Percentiles rank a stretch among this genome's conserved stretches.
Conservation (phyloP, 2,329 filamentous ascomycete genomes). For the Aspergillus fumigatus region DNA sequence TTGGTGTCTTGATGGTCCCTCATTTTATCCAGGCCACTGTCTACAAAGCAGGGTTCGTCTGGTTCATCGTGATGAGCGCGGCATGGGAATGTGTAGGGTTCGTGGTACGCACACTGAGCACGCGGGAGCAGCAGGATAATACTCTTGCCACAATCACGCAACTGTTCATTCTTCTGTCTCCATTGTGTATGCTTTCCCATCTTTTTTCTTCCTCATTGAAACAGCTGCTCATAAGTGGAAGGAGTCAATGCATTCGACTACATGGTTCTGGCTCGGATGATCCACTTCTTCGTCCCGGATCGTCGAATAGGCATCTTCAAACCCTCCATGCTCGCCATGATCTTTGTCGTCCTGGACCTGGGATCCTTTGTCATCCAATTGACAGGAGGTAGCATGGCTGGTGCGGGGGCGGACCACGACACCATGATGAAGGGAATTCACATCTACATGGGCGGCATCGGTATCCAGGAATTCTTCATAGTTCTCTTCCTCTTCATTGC, state of each 20-base stretch:
- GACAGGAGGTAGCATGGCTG: conserved; percentile 34
- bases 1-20: conserved; percentile 19
- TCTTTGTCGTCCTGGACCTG: conserved; percentile 45
- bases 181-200: conserved; percentile 3
- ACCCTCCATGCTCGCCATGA: conserved; percentile 33
- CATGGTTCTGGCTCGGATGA: conserved; percentile 38
- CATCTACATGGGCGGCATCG: conserved; percentile 54
- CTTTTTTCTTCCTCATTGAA: neutral
- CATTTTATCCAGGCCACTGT: conserved; percentile 35
- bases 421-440: conserved; percentile 39
- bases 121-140: neutral
- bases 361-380: conserved; percentile 44
- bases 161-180: conserved; percentile 8
- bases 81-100: conserved; percentile 42
- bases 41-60: conserved; percentile 37
- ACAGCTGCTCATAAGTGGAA: neutral
- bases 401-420: conserved; percentile 17
- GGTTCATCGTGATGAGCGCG: conserved; percentile 43
- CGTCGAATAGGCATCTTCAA: conserved; percentile 33
- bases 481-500: conserved; percentile 43
- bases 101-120: conserved; percentile 23
- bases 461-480: conserved; percentile 49
- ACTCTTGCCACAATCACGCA: neutral
- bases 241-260: conserved; percentile 47
- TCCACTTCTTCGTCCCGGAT: conserved; percentile 35